Base-by-base conservation (phyloP, 257 asterid genomes). In the Verbascum thapsus region DNA sequence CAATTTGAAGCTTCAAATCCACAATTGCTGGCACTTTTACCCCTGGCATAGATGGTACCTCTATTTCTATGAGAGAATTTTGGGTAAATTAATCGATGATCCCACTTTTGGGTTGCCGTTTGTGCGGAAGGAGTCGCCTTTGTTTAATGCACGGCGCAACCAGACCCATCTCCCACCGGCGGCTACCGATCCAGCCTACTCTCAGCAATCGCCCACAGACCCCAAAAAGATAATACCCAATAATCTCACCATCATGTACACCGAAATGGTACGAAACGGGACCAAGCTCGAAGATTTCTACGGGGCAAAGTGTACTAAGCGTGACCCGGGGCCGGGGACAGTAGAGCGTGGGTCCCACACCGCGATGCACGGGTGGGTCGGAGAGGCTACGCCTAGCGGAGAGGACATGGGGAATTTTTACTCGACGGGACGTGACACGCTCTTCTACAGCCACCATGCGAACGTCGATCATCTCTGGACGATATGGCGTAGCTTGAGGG, bases 341-440 rank as follows among this genome's bases (percentile, higher is more conserved):
- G 63, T 76, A 8, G 82, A 80, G 74, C 74, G 79, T 0, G 80
- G 79, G 1, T 71, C 74, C 50, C 78, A 80, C 72, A 71, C 37
- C 8, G 72, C 82, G 12, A 0, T 76, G 53, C 85, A 80, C 49
- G 51, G 30, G 5, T 80, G 82, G 80, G 71, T 65, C 0, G 85
- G 85, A 0, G 85, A 80, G 51, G 49, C 58, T 40, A 56, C 77
- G 13, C 22, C 71, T n/a, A 38, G 59, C 12, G 75, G 70, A 1
- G 78, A 76, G 72, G 82, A 80, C 35, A 80, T 76, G 82, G 85
- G 85, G 0, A 80, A 80, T 77, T 80, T 80, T 22, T 78, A 72
- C 74, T 72, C 84, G 0, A 30, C 74, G 2, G 84, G 63, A 0
- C 58, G 78, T 0, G 85, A 80, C 49, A 59, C 78, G 0, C 34